A percentile compares a stretch with the other conserved stretches of the same genome.
Evolutionary conservation across 179 eudicot species (phyloP).

Genomic region (Beta corolliflora): DNA sequence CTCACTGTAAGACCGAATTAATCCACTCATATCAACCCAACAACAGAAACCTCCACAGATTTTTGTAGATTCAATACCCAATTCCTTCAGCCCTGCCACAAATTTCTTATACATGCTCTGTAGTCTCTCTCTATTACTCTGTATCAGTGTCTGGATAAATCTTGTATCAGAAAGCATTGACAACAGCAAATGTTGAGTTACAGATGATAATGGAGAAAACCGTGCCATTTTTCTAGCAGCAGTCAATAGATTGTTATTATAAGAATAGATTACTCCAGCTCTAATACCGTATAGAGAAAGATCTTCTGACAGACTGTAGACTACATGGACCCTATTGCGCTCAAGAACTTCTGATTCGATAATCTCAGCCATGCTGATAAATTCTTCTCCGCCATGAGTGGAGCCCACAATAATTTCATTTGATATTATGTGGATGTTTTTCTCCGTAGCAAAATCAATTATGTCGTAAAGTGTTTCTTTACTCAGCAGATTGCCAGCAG

Average conservation of each 20-base stretch:
- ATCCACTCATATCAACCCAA: constrained; percentile 84
- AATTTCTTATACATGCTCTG: constrained; percentile 46
- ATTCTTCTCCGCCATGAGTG: constrained; percentile 51
- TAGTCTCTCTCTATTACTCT: constrained; percentile 55
- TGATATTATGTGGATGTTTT: constrained; percentile 80
- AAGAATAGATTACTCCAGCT: constrained; percentile 62
- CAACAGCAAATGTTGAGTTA: constrained; percentile 56
- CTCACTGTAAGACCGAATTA: constrained; percentile 72
- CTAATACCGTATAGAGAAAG: constrained; percentile 59
- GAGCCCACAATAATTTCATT: constrained; percentile 64
- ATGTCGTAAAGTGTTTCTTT: constrained; percentile 68
- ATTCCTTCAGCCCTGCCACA: constrained; percentile 50
- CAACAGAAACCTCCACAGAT: constrained; percentile 67
- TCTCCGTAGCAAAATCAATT: constrained; percentile 81
- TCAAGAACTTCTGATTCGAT: constrained; percentile 65
- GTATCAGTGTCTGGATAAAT: constrained; percentile 45
- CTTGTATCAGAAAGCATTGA: constrained; percentile 65
- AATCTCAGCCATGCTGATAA: constrained; percentile 71
- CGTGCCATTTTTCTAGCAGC: constrained; percentile 68
- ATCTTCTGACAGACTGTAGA: constrained; percentile 76
- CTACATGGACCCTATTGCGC: constrained; percentile 61
- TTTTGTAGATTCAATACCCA: constrained; percentile 63
- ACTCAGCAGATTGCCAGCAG: constrained; percentile 58
- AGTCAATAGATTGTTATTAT: constrained; percentile 52
- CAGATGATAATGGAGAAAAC: constrained; percentile 63